A percentile compares a stretch with the other conserved stretches of the same genome.
These are phyloP conservation scores for Phoma herbarum DNA, from an alignment of 2,329 filamentous ascomycete species.

Conservation along the genomic window DNA sequence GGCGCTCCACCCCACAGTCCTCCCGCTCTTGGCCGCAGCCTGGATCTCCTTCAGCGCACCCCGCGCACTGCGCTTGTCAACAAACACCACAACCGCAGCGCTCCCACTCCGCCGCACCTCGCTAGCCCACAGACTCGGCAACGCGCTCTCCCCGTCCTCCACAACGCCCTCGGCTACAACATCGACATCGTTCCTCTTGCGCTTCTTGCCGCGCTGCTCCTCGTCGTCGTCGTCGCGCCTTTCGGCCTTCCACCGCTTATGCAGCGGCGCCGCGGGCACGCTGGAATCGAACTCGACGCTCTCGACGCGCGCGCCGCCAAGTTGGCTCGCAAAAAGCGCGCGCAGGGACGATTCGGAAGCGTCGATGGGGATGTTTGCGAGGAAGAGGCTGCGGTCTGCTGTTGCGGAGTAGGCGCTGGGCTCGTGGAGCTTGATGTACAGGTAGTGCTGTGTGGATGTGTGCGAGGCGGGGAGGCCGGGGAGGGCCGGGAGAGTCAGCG, in stretches of 20 bases:
- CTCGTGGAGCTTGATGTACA: conserved; percentile 85
- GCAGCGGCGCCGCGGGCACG: conserved; percentile 55
- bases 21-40: conserved; percentile 64
- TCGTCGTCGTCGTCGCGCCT: conserved; percentile 48
- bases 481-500: conserved; percentile 64
- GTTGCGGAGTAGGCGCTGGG: conserved; percentile 72
- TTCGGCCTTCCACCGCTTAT: conserved; percentile 53
- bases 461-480: conserved; percentile 59
- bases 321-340: conserved; percentile 74
- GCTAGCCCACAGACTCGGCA: conserved; percentile 79
- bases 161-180: conserved; percentile 51
- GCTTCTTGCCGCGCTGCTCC: conserved; percentile 60
- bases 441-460: conserved; percentile 71
- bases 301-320: conserved; percentile 82
- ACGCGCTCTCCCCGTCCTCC: conserved; percentile 66
- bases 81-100: conserved; percentile 82
- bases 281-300: conserved; percentile 73
- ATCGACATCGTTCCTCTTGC: conserved; percentile 58
- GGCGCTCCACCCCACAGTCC: conserved; percentile 73
- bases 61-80: conserved; percentile 81
- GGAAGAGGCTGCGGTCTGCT: conserved; percentile 80
- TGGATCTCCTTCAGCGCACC: conserved; percentile 79
- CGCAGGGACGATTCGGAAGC: conserved; percentile 80
- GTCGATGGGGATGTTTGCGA: conserved; percentile 90
- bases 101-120: conserved; percentile 76